Evolutionary conservation across 257 asterid genomes (phyloP).

Genomic region (Scutellaria galericulata): DNA sequence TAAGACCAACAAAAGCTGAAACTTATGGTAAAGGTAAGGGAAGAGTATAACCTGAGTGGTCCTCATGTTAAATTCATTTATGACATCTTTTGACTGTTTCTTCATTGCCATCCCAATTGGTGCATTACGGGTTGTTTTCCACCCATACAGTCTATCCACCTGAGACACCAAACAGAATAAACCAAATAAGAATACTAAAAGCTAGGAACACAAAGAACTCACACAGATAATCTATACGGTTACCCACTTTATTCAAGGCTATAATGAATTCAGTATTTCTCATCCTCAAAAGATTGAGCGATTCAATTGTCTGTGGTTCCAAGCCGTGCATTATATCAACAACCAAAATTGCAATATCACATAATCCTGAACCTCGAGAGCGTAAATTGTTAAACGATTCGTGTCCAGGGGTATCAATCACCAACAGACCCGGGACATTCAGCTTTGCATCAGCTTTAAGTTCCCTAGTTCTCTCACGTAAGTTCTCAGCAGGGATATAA

Average conservation of each 20-base stretch:
- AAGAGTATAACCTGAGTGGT: constrained; percentile 61
- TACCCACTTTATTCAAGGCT: constrained; percentile 91
- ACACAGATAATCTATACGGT: constrained; percentile 13
- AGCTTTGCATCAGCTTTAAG: constrained; percentile 94
- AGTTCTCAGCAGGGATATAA: constrained; percentile 93
- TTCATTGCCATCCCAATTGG: constrained; percentile 83
- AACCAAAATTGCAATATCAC: constrained; percentile 94
- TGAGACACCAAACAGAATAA: constrained; percentile 35
- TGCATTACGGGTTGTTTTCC: constrained; percentile 79
- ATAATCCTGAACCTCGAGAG: constrained; percentile 95
- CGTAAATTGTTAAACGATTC: constrained; percentile 93
- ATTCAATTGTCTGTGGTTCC: constrained; percentile 97
- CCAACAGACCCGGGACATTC: constrained; percentile 92
- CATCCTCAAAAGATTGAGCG: constrained; percentile 92
- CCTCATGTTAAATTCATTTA: constrained; percentile 68
- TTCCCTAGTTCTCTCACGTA: constrained; percentile 94
- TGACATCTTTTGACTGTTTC: constrained; percentile 81
- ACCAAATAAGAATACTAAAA: constrained; percentile 25
- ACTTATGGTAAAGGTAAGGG: constrained; percentile 24
- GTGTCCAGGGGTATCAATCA: constrained; percentile 98
- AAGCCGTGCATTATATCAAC: constrained; percentile 98
- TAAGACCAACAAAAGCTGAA: constrained; percentile 26
- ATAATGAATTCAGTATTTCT: constrained; percentile 87
- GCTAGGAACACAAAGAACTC: constrained; percentile 1
- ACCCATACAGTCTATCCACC: constrained; percentile 93